Percentiles rank a stretch among this genome's conserved stretches.
These are phyloP conservation scores for Lentinus tigrinus DNA, from an alignment of 768 basidiomycete genomes.

Conservation along the genomic window DNA sequence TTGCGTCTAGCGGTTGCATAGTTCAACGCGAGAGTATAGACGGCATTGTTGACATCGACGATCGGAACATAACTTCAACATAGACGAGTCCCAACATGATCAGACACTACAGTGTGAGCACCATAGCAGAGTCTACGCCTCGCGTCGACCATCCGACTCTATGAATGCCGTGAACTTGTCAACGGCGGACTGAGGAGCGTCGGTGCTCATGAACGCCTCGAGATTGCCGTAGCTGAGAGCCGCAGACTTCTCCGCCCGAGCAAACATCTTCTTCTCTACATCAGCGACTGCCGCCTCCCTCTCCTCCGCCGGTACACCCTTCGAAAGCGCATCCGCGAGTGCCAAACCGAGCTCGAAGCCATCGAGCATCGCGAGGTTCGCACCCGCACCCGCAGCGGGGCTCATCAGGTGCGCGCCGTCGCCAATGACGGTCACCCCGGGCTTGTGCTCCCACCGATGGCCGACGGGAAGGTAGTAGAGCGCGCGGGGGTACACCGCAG, in stretches of 20 bases:
- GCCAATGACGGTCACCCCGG: constrained; percentile 4
- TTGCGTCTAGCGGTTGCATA: too few species aligned
- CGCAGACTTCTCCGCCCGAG: background rate
- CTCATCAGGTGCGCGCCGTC: constrained; percentile 40
- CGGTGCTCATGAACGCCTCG: constrained; percentile 5
- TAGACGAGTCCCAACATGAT: too few species aligned
- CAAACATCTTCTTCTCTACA: constrained; percentile 1
- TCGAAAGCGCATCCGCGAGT: background rate
- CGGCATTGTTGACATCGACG: too few species aligned
- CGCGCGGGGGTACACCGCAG: constrained; percentile 11
- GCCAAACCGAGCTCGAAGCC: constrained; percentile 16
- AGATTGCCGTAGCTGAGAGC: constrained; percentile 4
- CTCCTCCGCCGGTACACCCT: background rate
- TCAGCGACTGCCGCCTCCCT: constrained; percentile 2
- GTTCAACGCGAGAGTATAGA: too few species aligned
- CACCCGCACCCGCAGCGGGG: constrained; percentile 37
- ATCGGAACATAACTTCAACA: too few species aligned
- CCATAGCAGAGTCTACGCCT: too few species aligned
- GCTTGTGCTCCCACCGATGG: constrained; percentile 11
- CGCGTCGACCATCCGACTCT: too few species aligned
- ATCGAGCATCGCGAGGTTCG: constrained; percentile 35
- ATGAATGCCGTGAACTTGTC: background rate
- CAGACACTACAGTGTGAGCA: too few species aligned
- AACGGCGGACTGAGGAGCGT: constrained; percentile 5
- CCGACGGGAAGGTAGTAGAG: constrained; percentile 11